A percentile compares a stretch with the other conserved stretches of the same genome.
phyloP scores from a whole-genome alignment of 768 basidiomycete species.

The Psilocybe sp. region DNA sequence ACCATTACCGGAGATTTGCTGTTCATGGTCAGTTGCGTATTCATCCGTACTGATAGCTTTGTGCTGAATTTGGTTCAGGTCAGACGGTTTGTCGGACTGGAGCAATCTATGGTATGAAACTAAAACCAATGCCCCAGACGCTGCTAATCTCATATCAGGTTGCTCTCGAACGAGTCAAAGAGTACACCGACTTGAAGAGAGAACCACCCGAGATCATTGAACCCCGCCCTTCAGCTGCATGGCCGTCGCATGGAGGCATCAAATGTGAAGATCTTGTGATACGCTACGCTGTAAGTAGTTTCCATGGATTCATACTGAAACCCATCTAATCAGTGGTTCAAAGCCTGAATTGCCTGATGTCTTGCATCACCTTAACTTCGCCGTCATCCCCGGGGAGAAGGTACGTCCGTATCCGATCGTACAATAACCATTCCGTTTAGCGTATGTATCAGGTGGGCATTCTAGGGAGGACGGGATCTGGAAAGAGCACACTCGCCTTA shows the following conservation, averaged over 20 bases:
- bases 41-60: neutral
- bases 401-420: constrained; percentile 20
- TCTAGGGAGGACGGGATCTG: constrained; percentile 69
- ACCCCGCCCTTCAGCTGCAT: constrained; percentile 74
- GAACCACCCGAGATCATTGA: constrained; percentile 87
- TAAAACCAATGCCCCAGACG: neutral
- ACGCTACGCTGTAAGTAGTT: constrained; percentile 63
- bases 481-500: constrained; percentile 79
- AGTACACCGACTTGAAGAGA: constrained; percentile 75
- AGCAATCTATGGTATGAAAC: constrained; percentile 81
- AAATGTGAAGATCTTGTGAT: constrained; percentile 74
- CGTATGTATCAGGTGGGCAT: constrained; percentile 50
- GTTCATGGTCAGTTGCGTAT: constrained; percentile 44
- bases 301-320: constrained; percentile 23
- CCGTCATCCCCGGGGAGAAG: constrained; percentile 74
- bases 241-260: constrained; percentile 74
- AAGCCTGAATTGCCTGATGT: constrained; percentile 88
- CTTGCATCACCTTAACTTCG: constrained; percentile 75
- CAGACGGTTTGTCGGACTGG: constrained; percentile 80
- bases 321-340: neutral
- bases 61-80: constrained; percentile 34
- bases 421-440: neutral
- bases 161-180: constrained; percentile 86
- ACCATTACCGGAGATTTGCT: constrained; percentile 71
- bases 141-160: constrained; percentile 41